These are phyloP conservation scores for Noccaea caerulescens DNA, from an alignment of 345 rosid genomes.

Conservation along the genomic window DNA sequence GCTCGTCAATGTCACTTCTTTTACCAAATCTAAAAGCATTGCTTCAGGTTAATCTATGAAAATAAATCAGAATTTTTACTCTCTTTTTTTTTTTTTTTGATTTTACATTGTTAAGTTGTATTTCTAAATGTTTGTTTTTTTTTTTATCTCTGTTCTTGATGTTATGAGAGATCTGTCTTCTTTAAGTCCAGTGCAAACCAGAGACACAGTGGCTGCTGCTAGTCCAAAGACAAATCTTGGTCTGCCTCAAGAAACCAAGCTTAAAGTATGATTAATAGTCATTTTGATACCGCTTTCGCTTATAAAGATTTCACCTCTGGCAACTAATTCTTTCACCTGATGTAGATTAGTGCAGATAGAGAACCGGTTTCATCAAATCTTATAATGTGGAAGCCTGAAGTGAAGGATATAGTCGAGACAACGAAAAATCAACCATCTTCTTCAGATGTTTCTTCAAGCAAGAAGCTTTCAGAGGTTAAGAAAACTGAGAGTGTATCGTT, in stretches of 20 bases:
- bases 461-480: conserved; percentile 31
- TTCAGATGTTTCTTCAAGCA: conserved; percentile 32
- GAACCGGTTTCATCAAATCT: conserved; percentile 18
- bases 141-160: conserved; percentile 40
- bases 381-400: conserved; percentile 36
- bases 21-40: conserved; percentile 43
- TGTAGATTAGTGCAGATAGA: conserved; percentile 29
- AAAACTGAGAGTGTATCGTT: conserved; percentile 27
- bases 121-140: conserved; percentile 35
- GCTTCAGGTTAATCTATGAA: conserved; percentile 58
- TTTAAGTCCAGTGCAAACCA: conserved; percentile 47
- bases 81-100: background rate
- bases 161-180: conserved; percentile 48
- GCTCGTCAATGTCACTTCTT: conserved; percentile 41
- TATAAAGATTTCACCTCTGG: background rate
- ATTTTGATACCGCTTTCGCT: conserved; percentile 22
- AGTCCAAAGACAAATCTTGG: conserved; percentile 34
- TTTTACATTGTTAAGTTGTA: conserved; percentile 14
- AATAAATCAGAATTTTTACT: background rate
- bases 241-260: conserved; percentile 35
- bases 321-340: conserved; percentile 3
- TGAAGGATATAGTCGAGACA: conserved; percentile 30
- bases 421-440: conserved; percentile 32
- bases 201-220: conserved; percentile 21
- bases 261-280: conserved; percentile 27